These are phyloP conservation scores for Quercus ilex DNA, from an alignment of 306 rosid species.

Conservation along the genomic window DNA sequence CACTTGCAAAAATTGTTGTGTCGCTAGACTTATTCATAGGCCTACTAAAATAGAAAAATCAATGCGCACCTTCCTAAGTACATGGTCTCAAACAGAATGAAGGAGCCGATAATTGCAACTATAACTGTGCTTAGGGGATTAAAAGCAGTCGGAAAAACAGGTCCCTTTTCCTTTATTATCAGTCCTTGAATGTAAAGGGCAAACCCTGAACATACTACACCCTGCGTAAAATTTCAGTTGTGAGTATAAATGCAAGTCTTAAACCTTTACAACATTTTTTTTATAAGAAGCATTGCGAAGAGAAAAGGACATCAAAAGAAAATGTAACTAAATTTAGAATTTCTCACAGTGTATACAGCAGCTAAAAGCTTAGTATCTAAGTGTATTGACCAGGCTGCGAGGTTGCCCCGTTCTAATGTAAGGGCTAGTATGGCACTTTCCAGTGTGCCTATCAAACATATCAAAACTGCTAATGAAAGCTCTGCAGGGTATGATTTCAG, in stretches of 20 bases:
- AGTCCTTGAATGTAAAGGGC: slow-evolving; percentile 39
- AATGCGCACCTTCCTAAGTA: slow-evolving; percentile 42
- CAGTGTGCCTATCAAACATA: slow-evolving; percentile 39
- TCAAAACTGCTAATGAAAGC: slow-evolving; percentile 47
- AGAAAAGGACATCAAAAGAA: background rate
- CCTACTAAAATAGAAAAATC: background rate
- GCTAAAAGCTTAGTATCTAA: slow-evolving; percentile 34
- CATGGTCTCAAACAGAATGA: slow-evolving; percentile 34
- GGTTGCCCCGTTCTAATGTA: slow-evolving; percentile 39
- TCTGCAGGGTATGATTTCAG: slow-evolving; percentile 46
- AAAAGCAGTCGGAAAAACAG: slow-evolving; percentile 48
- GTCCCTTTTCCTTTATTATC: slow-evolving; percentile 47
- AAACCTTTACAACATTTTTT: too few relatives aligned
- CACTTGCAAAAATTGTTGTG: too few relatives aligned
- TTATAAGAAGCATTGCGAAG: background rate
- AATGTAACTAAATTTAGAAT: background rate
- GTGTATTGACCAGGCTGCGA: slow-evolving; percentile 43
- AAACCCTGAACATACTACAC: slow-evolving; percentile 42
- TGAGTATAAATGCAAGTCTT: background rate
- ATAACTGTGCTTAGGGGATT: slow-evolving; percentile 44
- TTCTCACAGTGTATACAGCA: slow-evolving; percentile 42
- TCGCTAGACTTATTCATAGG: too few relatives aligned
- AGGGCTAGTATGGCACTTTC: slow-evolving; percentile 34
- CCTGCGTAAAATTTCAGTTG: slow-evolving; percentile 33
- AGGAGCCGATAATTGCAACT: slow-evolving; percentile 40